These are phyloP conservation scores for Rhizopogon roseolus DNA, from an alignment of 768 basidiomycete genomes.

Conservation along the genomic window DNA sequence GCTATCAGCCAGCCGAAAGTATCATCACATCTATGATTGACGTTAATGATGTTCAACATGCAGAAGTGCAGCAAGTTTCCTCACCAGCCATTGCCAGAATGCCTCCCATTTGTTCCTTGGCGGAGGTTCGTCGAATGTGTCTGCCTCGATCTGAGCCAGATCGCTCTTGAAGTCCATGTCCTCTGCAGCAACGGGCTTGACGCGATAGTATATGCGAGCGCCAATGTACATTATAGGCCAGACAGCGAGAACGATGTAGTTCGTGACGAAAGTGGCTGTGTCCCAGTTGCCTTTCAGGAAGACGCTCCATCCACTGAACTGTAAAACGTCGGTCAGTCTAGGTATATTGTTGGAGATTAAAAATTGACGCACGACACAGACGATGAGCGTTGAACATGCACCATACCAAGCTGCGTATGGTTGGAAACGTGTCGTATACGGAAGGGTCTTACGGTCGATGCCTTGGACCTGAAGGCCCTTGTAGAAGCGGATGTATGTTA, in stretches of 20 bases:
- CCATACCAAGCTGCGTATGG: constrained; percentile 68
- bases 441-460: constrained; percentile 63
- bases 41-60: not conserved
- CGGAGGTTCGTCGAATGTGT: constrained; percentile 64
- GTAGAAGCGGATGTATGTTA: constrained; percentile 83
- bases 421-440: constrained; percentile 63
- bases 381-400: constrained; percentile 30
- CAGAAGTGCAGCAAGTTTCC: constrained; percentile 17
- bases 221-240: constrained; percentile 74
- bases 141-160: constrained; percentile 66
- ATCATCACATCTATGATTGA: not conserved
- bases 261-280: constrained; percentile 72
- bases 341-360: not conserved
- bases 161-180: constrained; percentile 86
- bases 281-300: constrained; percentile 53
- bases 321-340: constrained; percentile 34
- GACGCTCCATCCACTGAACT: constrained; percentile 47
- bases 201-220: constrained; percentile 42
- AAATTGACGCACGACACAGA: constrained; percentile 55
- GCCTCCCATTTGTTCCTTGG: constrained; percentile 65
- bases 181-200: constrained; percentile 27
- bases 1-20: not conserved
- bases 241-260: constrained; percentile 64
- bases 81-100: constrained; percentile 78
- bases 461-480: constrained; percentile 80